Base-by-base conservation (phyloP, 148 eudicot genomes). In the Selenicereus undatus region DNA sequence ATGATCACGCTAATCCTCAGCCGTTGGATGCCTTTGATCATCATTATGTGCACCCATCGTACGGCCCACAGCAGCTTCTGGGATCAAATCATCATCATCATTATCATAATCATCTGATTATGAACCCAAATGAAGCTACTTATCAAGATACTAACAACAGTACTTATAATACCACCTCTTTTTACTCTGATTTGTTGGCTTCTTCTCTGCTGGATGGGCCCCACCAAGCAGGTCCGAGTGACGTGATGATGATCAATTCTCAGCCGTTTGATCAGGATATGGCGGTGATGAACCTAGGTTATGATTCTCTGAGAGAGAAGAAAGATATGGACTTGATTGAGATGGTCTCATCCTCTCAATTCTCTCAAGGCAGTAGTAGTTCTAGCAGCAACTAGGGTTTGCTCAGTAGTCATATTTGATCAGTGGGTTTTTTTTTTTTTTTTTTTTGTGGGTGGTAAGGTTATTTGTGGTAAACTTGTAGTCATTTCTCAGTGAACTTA, bases 251-350 rank as follows among this genome's bases (percentile, higher is more conserved):
- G 50, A n/a, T 54, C 24, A 26, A 82, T 18, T 60, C 21, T 83
- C 30, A 79, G 30, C 72, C 48, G 27, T 21, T 2, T 56, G 76
- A 56, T 43, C 26, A 76, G n/a, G 70, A 77, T 62, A 73, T 35
- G 30, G 71, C 78, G 85, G 82, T 26, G 71, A 22, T 73, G 60
- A 65, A 9, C 21, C 60, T n/a, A 42, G 68, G 68, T 35, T 29
- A 22, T 72, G 76, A 58, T 39, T 45, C 54, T 16, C 77, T 42
- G 26, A 74, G 27, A 77, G 71, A 5, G 17, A 86, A 76, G 56
- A 87, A 79, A 78, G 95, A 92, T 42, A 84, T 89, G 92, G 95
- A 90, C 79, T 82, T 92, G 80, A 76, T 84, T 56, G 93, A 92
- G 88, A 86, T 92, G 90, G 74, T 88, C 74, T 81, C 83, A 8